Percentiles rank a stretch among this genome's conserved stretches.
These are phyloP conservation scores for Hemileia vastatrix DNA, from an alignment of 1,284 basidiomycete species.

Conservation along the genomic window DNA sequence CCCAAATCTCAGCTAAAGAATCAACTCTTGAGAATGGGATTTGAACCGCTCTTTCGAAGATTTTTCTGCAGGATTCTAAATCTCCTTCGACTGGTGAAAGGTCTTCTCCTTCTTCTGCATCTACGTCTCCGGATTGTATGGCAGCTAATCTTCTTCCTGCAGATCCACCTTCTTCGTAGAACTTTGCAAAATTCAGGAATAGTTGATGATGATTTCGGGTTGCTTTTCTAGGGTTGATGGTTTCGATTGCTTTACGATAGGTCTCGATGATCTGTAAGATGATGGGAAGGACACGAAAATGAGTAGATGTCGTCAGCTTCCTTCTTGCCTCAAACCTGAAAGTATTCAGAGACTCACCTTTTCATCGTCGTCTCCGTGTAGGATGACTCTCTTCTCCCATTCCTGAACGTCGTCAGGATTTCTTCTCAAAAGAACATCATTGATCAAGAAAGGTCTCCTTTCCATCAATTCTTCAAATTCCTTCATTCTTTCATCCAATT, in stretches of 20 bases:
- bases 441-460: slow-evolving; percentile 41
- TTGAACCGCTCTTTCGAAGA: slow-evolving; percentile 36
- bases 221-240: slow-evolving; percentile 42
- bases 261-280: slow-evolving; percentile 31
- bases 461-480: slow-evolving; percentile 43
- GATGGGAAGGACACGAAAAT: neutral
- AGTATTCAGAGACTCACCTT: no score
- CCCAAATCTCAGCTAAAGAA: slow-evolving; percentile 42
- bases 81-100: slow-evolving; percentile 21
- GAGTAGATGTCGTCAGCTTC: neutral
- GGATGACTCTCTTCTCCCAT: slow-evolving; percentile 42
- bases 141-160: no score
- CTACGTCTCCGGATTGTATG: neutral
- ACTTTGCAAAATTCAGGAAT: slow-evolving; percentile 41
- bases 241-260: slow-evolving; percentile 38
- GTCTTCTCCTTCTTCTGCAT: neutral
- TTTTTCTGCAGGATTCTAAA: slow-evolving; percentile 36
- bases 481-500: slow-evolving; percentile 39
- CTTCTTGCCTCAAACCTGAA: neutral
- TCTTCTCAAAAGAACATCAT: slow-evolving; percentile 40
- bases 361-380: slow-evolving; percentile 40
- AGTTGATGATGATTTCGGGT: slow-evolving; percentile 41
- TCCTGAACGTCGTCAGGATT: slow-evolving; percentile 44
- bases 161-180: slow-evolving; percentile 43
- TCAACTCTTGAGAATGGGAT: slow-evolving; percentile 39